Evolutionary conservation across 1,139 yeast genomes (phyloP), one percentile per base, ranked within the genome.

Genomic region (Yamadazyma dushanensis): DNA sequence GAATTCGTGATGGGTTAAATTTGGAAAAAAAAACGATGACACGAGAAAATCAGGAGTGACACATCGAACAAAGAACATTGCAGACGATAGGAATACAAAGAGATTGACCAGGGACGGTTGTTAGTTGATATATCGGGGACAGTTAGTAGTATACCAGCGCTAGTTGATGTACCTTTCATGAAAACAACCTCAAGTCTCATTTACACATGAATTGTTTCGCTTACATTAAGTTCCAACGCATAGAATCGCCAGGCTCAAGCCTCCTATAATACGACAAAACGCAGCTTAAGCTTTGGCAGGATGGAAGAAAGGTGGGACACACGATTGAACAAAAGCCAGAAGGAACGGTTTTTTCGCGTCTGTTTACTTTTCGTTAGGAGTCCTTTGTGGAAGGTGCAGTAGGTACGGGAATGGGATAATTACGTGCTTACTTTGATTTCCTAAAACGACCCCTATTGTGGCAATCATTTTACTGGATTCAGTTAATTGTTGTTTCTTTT

Each of bases 1-100:
- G 16, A 32, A 32, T 24, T 32, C 35, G 35, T 32, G 35, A 32
- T 32, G 35, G 26, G 26, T 31, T 24, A 24, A 22, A 32, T 29
- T 29, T 20, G 17, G 25, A 15, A 29, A 29, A 29, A 29, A 19
- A 10, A 26, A 26, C 16, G 11, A 26, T n/a, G 21, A 26, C 29
- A 26, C 29, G 29, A 26, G 29, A 26, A 11, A 10, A 11, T 8
- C 13, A 19, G 29, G 10, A 26, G n/a, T n/a, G n/a, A n/a, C n/a
- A n/a, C n/a, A n/a, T n/a, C n/a, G n/a, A n/a, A n/a, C n/a, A n/a
- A n/a, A n/a, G n/a, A n/a, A n/a, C n/a, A n/a, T n/a, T n/a, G n/a
- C n/a, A n/a, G n/a, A n/a, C n/a, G n/a, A n/a, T n/a, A n/a, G n/a
- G n/a, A n/a, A n/a, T n/a, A n/a, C n/a, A n/a, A n/a, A n/a, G n/a